A percentile compares a stretch with the other conserved stretches of the same genome.
These are phyloP conservation scores for Neurospora sp. DNA, from an alignment of 495 filamentous ascomycete species.

Conservation along the genomic window DNA sequence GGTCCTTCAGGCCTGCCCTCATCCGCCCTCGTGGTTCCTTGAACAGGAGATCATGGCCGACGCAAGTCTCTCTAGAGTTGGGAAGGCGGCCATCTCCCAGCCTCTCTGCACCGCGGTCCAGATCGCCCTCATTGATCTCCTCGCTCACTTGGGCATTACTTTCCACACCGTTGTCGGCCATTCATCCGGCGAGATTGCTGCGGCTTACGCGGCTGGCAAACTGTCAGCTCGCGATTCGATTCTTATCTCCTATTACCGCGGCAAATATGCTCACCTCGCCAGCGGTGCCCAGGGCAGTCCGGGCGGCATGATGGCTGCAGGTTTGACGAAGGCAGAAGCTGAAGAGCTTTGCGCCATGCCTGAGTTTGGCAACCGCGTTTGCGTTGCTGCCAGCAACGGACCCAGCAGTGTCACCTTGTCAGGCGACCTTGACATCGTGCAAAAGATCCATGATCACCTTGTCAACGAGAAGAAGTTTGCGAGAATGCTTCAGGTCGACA, in stretches of 20 bases:
- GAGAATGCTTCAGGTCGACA: slow-evolving; percentile 34
- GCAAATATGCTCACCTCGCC: slow-evolving; percentile 25
- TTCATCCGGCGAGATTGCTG: slow-evolving; percentile 54
- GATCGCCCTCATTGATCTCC: slow-evolving; percentile 38
- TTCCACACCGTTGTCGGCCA: slow-evolving; percentile 47
- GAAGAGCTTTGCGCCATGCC: slow-evolving; percentile 16
- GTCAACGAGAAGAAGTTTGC: slow-evolving; percentile 27
- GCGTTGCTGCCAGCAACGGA: slow-evolving; percentile 34
- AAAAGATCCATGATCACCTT: slow-evolving; percentile 24
- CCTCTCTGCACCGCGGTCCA: slow-evolving; percentile 46
- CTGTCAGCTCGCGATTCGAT: slow-evolving; percentile 38
- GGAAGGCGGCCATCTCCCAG: slow-evolving; percentile 34
- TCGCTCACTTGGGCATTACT: slow-evolving; percentile 30
- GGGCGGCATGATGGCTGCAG: slow-evolving; percentile 32
- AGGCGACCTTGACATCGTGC: slow-evolving; percentile 30
- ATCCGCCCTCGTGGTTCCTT: slow-evolving; percentile 42
- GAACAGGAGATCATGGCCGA: slow-evolving; percentile 29
- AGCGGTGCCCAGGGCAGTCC: slow-evolving; percentile 16
- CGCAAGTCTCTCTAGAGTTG: slow-evolving; percentile 18
- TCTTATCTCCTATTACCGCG: slow-evolving; percentile 34
- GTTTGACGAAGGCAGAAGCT: slow-evolving; percentile 26
- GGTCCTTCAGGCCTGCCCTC: slow-evolving; percentile 25
- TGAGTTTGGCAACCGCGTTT: slow-evolving; percentile 20
- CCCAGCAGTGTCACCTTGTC: slow-evolving; percentile 31
- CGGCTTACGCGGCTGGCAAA: slow-evolving; percentile 48